phyloP scores from a whole-genome alignment of 2,329 filamentous ascomycete genomes.

The Diaporthe destruens region DNA sequence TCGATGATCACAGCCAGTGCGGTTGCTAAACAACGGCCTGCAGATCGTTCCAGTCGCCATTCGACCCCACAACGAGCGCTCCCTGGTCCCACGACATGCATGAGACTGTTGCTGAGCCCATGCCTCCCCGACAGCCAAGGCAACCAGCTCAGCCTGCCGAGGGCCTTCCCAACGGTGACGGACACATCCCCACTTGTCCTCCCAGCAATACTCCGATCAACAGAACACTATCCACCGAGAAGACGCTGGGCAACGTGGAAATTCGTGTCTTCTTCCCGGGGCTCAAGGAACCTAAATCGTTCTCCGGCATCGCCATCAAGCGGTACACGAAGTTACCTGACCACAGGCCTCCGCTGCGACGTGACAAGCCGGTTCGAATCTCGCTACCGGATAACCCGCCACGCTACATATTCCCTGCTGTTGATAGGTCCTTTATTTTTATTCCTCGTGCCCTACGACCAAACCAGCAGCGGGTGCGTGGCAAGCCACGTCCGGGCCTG shows the following conservation, averaged over 20 bases:
- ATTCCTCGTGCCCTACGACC: constrained; percentile 94
- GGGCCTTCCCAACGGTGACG: constrained; percentile 66
- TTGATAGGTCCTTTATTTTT: constrained; percentile 96
- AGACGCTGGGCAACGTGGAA: constrained; percentile 85
- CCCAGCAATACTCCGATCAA: constrained; percentile 76
- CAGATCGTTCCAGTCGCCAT: constrained; percentile 60
- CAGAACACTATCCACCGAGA: constrained; percentile 84
- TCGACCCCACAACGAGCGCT: constrained; percentile 75
- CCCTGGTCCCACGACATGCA: constrained; percentile 97
- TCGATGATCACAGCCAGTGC: constrained; percentile 31
- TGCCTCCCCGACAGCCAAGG: constrained; percentile 55
- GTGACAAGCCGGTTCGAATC: constrained; percentile 96
- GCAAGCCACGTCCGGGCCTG: constrained; percentile 79
- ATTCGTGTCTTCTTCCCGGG: constrained; percentile 84
- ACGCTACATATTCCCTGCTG: constrained; percentile 90
- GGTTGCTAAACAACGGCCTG: constrained; percentile 15
- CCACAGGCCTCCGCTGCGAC: constrained; percentile 90
- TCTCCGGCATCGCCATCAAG: constrained; percentile 83
- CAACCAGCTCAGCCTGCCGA: constrained; percentile 57
- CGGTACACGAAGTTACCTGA: constrained; percentile 95
- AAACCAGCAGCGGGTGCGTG: constrained; percentile 85
- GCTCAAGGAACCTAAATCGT: constrained; percentile 78
- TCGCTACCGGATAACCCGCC: constrained; percentile 84
- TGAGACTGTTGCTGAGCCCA: constrained; percentile 71
- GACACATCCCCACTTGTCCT: constrained; percentile 67